phyloP scores from a whole-genome alignment of 495 filamentous ascomycete species.

The Hyaloscypha hepaticicola region DNA sequence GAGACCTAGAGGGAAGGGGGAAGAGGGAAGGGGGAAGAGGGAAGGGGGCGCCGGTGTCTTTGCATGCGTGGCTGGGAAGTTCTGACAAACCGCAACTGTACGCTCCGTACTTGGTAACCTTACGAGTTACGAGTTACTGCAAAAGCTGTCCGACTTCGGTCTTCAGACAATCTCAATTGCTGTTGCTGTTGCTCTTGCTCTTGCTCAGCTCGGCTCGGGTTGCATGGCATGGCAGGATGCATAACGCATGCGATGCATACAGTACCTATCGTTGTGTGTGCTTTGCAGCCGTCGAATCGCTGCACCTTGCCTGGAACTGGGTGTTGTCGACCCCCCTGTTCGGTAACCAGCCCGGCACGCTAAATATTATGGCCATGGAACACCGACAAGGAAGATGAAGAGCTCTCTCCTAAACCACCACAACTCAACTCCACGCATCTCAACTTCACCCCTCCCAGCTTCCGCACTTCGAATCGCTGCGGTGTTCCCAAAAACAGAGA shows the following conservation, averaged over 20 bases:
- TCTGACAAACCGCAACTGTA: too few species aligned
- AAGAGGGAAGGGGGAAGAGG: too few species aligned
- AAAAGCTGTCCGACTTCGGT: too few species aligned
- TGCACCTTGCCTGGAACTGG: not conserved
- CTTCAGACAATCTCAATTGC: too few species aligned
- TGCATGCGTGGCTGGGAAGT: too few species aligned
- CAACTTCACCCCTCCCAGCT: not conserved
- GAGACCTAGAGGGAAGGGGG: too few species aligned
- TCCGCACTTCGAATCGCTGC: not conserved
- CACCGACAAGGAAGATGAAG: not conserved
- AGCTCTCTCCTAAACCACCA: not conserved
- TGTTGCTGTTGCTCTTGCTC: too few species aligned
- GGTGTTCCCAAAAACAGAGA: not conserved
- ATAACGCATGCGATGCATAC: not conserved
- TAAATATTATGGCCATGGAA: not conserved
- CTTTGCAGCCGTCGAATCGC: not conserved
- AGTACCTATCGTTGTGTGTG: not conserved
- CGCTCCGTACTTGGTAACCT: too few species aligned
- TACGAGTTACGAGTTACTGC: too few species aligned
- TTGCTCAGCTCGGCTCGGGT: too few species aligned
- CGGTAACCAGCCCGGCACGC: not conserved
- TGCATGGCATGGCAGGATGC: not conserved
- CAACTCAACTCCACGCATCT: not conserved
- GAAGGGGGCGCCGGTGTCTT: too few species aligned
- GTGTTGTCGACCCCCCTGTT: not conserved